phyloP scores from a whole-genome alignment of 2,329 filamentous ascomycete genomes.

The Talaromyces sp. region DNA sequence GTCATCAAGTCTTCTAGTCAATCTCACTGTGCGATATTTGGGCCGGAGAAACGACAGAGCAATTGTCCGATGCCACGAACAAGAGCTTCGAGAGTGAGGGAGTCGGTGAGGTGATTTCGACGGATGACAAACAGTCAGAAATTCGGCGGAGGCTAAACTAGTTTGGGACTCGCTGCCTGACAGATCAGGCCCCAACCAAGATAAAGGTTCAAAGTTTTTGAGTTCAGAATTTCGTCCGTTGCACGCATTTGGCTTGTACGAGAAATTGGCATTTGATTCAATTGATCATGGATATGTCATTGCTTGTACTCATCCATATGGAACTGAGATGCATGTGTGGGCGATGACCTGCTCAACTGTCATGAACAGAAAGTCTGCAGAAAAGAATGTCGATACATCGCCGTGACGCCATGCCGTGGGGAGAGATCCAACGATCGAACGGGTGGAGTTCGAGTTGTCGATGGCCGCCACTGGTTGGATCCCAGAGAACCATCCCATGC shows the following conservation, averaged over 20 bases:
- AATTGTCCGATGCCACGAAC: not conserved
- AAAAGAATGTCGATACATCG: not conserved
- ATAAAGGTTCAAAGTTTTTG: not conserved
- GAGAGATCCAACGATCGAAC: not conserved
- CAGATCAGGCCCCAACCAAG: not conserved
- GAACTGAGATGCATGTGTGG: not conserved
- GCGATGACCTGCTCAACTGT: not conserved
- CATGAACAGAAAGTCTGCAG: not conserved
- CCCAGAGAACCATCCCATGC: not conserved
- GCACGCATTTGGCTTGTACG: not conserved
- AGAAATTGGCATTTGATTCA: not conserved
- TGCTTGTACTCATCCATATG: not conserved
- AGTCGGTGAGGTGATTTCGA: not conserved
- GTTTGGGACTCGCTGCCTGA: not conserved
- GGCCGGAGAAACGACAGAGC: not conserved
- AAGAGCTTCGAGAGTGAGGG: no score
- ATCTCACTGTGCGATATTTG: not conserved
- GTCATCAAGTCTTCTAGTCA: not conserved
- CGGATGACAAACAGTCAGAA: not conserved
- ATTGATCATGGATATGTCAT: not conserved
- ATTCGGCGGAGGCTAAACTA: conserved; percentile 16
- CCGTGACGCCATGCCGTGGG: not conserved
- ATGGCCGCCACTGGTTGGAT: not conserved
- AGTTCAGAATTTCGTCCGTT: not conserved
- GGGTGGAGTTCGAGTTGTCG: not conserved